Conservation (phyloP, 2,329 filamentous ascomycete species). For the Knoxdaviesia capensis region DNA sequence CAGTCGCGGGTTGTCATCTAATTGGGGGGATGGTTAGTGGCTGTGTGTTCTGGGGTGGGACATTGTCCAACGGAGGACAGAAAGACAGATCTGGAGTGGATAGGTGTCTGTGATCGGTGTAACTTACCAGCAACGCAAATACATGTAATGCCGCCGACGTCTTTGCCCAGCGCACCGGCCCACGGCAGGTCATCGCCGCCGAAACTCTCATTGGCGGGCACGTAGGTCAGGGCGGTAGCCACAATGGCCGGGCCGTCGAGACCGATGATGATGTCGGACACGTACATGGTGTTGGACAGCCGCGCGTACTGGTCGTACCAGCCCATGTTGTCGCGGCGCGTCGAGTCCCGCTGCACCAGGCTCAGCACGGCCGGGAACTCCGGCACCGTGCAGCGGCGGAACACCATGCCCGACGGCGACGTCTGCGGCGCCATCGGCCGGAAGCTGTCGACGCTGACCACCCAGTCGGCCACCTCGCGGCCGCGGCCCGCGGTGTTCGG, state of each 20-base stretch:
- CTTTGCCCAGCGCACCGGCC: constrained; percentile 25
- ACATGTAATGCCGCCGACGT: constrained; percentile 38
- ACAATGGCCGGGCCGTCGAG: constrained; percentile 26
- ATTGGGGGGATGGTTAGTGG: not conserved
- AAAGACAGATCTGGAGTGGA: constrained; percentile 1
- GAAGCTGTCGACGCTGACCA: constrained; percentile 27
- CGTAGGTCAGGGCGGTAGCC: constrained; percentile 33
- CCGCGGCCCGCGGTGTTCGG: constrained; percentile 23
- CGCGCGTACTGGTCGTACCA: constrained; percentile 40
- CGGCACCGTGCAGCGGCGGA: constrained; percentile 21
- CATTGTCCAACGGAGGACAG: not conserved
- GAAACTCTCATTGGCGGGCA: constrained; percentile 22
- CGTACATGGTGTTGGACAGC: constrained; percentile 23
- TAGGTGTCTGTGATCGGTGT: not conserved
- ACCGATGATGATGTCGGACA: constrained; percentile 33
- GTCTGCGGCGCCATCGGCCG: too few relatives aligned
- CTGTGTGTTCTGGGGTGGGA: constrained; percentile 3
- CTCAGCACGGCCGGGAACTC: constrained; percentile 27
- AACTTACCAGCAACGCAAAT: constrained; percentile 34
- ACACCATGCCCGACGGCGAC: constrained; percentile 19
- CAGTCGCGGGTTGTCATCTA: constrained; percentile 22
- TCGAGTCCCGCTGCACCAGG: constrained; percentile 27
- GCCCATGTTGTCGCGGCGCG: constrained; percentile 25
- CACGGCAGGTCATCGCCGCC: constrained; percentile 32
- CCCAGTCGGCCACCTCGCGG: constrained; percentile 29